phyloP scores from a whole-genome alignment of 2,329 filamentous ascomycete genomes.

The Zasmidium cellare region DNA sequence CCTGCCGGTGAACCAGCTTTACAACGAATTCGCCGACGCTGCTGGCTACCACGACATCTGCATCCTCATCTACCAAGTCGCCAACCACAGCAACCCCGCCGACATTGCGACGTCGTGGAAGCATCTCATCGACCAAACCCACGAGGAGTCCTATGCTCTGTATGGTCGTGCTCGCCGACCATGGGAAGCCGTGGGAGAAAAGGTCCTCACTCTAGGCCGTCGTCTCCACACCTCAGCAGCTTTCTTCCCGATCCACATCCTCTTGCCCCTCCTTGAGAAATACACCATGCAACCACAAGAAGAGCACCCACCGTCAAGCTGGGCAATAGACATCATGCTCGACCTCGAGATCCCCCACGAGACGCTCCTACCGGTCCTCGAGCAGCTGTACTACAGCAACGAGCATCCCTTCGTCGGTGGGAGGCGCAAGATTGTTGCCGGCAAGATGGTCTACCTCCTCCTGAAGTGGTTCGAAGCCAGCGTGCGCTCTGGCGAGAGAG shows the following conservation, averaged over 20 bases:
- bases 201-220: slow-evolving; percentile 58
- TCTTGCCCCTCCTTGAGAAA: slow-evolving; percentile 58
- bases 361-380: slow-evolving; percentile 61
- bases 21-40: slow-evolving; percentile 86
- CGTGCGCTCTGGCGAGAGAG: slow-evolving; percentile 52
- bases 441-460: slow-evolving; percentile 63
- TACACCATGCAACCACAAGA: slow-evolving; percentile 55
- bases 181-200: slow-evolving; percentile 68
- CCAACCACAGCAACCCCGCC: slow-evolving; percentile 84
- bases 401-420: slow-evolving; percentile 62
- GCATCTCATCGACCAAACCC: slow-evolving; percentile 70
- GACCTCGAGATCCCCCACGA: slow-evolving; percentile 64
- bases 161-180: slow-evolving; percentile 46
- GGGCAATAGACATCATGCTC: slow-evolving; percentile 67
- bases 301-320: slow-evolving; percentile 53
- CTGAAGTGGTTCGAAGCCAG: slow-evolving; percentile 62
- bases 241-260: slow-evolving; percentile 38
- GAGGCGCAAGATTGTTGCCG: slow-evolving; percentile 58
- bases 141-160: slow-evolving; percentile 48
- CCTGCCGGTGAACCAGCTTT: slow-evolving; percentile 79
- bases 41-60: slow-evolving; percentile 93
- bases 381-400: slow-evolving; percentile 67
- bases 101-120: slow-evolving; percentile 85
- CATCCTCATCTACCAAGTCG: slow-evolving; percentile 85
- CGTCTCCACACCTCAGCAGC: slow-evolving; percentile 43